These are phyloP conservation scores for Glycyrrhiza uralensis DNA, from an alignment of 306 rosid species.

Conservation along the genomic window DNA sequence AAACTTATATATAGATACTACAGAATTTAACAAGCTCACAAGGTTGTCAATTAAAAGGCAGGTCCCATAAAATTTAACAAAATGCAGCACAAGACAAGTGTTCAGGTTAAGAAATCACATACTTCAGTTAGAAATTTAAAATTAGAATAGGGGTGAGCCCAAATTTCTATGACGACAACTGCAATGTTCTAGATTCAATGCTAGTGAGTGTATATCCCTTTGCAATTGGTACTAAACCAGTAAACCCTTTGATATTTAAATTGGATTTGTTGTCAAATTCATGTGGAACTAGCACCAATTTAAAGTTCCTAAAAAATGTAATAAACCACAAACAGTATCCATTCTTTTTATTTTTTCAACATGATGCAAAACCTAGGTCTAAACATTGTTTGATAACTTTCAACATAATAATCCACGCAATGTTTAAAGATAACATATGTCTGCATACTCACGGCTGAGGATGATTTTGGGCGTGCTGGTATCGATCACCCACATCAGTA, in stretches of 20 bases:
- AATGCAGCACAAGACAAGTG: neutral
- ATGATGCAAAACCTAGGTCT: neutral
- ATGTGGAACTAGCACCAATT: neutral
- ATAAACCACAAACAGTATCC: neutral
- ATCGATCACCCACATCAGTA: constrained; percentile 80
- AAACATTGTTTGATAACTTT: neutral
- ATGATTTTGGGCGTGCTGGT: constrained; percentile 75
- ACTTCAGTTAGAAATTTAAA: neutral
- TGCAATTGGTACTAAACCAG: neutral
- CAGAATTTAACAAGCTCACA: neutral
- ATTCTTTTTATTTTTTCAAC: neutral
- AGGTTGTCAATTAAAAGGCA: neutral
- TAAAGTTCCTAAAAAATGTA: neutral
- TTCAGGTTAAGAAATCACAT: constrained; percentile 8
- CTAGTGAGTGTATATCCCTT: neutral
- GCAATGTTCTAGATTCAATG: neutral
- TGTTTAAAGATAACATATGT: neutral
- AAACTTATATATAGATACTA: neutral
- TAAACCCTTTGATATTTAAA: neutral
- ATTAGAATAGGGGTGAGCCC: neutral
- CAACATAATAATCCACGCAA: constrained; percentile 2
- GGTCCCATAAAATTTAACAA: neutral
- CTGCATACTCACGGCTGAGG: constrained; percentile 80
- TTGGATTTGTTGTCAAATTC: neutral
- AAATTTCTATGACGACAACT: neutral